Percentiles rank a stretch among this genome's conserved stretches.
These are phyloP conservation scores for Pyrus communis DNA, from an alignment of 306 rosid species.

Conservation along the genomic window DNA sequence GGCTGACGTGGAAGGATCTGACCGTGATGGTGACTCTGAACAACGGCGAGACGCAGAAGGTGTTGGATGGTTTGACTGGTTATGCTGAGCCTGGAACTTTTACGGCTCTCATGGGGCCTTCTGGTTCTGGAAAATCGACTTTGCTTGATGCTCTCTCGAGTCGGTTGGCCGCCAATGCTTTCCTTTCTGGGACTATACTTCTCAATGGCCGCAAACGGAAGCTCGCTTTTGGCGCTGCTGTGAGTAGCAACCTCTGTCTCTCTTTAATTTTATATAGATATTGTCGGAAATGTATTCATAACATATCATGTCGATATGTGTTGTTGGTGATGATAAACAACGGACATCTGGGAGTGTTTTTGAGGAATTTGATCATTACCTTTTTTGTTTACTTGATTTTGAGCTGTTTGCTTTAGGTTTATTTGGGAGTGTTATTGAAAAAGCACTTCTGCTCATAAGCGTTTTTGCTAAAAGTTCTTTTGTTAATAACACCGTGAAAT, in stretches of 20 bases:
- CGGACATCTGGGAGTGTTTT: no score
- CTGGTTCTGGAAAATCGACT: constrained; percentile 94
- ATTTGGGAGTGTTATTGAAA: neutral
- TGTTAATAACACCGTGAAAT: neutral
- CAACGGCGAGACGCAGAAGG: constrained; percentile 83
- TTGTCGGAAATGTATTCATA: no score
- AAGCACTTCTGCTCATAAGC: neutral
- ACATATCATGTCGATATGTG: no score
- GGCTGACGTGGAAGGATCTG: constrained; percentile 94
- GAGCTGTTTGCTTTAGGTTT: neutral
- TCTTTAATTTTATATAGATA: neutral
- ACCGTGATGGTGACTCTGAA: constrained; percentile 77
- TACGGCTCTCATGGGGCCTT: constrained; percentile 97
- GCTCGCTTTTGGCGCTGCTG: constrained; percentile 93
- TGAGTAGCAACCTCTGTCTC: constrained; percentile 21
- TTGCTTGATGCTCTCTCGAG: constrained; percentile 92
- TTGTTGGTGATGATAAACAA: no score
- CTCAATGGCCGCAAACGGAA: constrained; percentile 90
- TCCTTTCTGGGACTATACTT: constrained; percentile 76
- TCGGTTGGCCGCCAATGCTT: constrained; percentile 86
- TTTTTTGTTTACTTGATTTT: neutral
- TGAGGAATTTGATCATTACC: neutral
- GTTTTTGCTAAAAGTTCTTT: neutral
- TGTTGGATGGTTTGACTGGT: constrained; percentile 71
- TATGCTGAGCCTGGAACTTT: constrained; percentile 92